Base-by-base conservation (phyloP, 164 flowering plant genomes). In the Buxus sempervirens region DNA sequence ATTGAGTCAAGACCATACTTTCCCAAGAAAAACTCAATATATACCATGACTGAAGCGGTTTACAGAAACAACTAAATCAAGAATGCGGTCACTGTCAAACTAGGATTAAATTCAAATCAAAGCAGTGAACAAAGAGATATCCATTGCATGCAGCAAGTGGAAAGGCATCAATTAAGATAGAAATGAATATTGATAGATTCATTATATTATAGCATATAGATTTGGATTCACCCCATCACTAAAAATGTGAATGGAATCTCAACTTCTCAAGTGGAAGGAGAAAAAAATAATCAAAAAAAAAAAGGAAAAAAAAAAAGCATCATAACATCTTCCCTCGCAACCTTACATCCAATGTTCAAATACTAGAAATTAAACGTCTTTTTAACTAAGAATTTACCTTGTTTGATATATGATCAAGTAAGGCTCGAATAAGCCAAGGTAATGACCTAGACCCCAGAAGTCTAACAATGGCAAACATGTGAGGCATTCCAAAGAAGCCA, bases 341-440 rank as follows among this genome's bases (percentile, higher is more conserved):
- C 68, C 21, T 65, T 22, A 13, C 8, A 54, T n/a, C 0, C 19
- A 42, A n/a, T 19, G 4, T 4, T 19, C 22, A 24, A 32, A 7
- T 45, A 45, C 18, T 45, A 45, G 18, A 15, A 45, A 45, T 45
- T 22, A 26, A 28, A n/a, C 10, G 38, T 19, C 23, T 22, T 8
- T 32, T 54, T 42, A 25, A 15, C n/a, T n/a, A 42, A 49, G 26
- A 61, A 16, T 32, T 42, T 77, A 90, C 99, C 93, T 88, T 95
- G 54, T 82, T 88, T 72, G 98, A 89, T 74, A 96, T 79, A 70
- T 89, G 91, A 80, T 96, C 99, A 24, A 96, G 82, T 19, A 96
- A 82, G 36, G 94, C 98, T 64, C 99, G 81, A 67, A 96, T 93
- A 68, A 96, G 97, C 97, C 97, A 96, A 27, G 99, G 99, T 79